Conservation (phyloP, 192 early-diverging fungal genomes). For the Podila clonocystis region DNA sequence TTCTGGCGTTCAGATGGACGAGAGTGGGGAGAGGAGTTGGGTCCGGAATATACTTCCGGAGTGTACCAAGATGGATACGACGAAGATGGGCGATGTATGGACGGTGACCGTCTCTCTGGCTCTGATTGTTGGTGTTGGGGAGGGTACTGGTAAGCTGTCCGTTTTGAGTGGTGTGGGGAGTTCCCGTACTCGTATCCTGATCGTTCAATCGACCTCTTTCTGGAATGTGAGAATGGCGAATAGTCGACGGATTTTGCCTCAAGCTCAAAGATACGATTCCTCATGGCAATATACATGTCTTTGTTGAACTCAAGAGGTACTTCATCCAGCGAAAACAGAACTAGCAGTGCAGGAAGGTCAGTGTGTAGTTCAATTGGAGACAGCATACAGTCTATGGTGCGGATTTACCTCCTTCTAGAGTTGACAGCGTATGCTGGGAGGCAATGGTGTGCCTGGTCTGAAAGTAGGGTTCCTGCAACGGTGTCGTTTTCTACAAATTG, state of each 20-base stretch:
- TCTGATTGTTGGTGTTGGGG: not conserved
- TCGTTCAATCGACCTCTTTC: conserved; percentile 28
- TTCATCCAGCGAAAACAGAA: conserved; percentile 40
- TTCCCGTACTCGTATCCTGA: conserved; percentile 9
- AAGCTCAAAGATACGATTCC: conserved; percentile 42
- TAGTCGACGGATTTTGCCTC: conserved; percentile 43
- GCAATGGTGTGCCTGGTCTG: conserved; percentile 42
- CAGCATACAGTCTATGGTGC: not conserved
- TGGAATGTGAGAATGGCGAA: conserved; percentile 19
- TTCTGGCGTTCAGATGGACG: conserved; percentile 7
- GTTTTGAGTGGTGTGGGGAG: conserved; percentile 9
- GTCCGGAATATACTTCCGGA: conserved; percentile 24
- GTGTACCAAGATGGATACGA: conserved; percentile 49
- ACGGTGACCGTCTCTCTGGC: not conserved
- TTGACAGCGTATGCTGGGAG: conserved; percentile 50
- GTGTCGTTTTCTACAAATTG: conserved; percentile 30
- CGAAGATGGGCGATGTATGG: conserved; percentile 4
- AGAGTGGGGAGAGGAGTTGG: conserved; percentile 10
- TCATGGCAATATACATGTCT: conserved; percentile 44
- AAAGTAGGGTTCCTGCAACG: conserved; percentile 47
- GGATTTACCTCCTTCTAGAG: conserved; percentile 39
- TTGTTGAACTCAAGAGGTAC: conserved; percentile 38
- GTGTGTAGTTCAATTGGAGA: not conserved
- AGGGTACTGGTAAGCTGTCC: conserved; percentile 3
- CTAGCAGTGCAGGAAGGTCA: not conserved